A percentile compares a stretch with the other conserved stretches of the same genome.
These are phyloP conservation scores for Pythium aristosporum DNA, from an alignment of 352 stramenopile species.

Conservation along the genomic window DNA sequence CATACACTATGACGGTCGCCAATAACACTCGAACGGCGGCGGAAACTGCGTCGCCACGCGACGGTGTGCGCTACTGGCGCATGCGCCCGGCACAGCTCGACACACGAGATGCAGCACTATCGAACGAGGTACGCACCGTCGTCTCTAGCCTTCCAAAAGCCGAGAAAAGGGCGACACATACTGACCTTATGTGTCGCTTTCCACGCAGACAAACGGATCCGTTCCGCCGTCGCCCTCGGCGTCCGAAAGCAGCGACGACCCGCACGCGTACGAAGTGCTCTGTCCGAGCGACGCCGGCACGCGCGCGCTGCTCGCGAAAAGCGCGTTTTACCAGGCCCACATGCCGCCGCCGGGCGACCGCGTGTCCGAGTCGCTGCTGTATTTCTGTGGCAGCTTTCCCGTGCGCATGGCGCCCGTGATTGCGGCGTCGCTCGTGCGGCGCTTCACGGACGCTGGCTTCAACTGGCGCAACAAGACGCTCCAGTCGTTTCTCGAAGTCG, in stretches of 20 bases:
- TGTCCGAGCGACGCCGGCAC: constrained; percentile 44
- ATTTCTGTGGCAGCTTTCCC: constrained; percentile 60
- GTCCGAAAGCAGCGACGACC: constrained; percentile 28
- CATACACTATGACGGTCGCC: background rate
- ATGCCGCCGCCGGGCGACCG: constrained; percentile 43
- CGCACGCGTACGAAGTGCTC: constrained; percentile 60
- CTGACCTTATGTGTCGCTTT: too few species aligned
- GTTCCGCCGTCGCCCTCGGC: constrained; percentile 4
- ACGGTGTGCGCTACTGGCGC: constrained; percentile 31
- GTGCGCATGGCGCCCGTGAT: constrained; percentile 55
- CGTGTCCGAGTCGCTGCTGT: constrained; percentile 53
- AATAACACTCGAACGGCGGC: background rate
- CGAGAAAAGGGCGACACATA: background rate
- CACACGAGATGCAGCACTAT: background rate
- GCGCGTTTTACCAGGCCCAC: constrained; percentile 51
- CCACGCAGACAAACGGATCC: too few species aligned
- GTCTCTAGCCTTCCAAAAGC: background rate
- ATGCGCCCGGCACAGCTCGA: constrained; percentile 20
- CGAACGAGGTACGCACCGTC: constrained; percentile 5
- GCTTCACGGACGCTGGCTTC: constrained; percentile 72
- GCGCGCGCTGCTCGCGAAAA: constrained; percentile 46
- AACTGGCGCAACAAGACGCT: constrained; percentile 84
- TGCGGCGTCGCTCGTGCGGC: constrained; percentile 44
- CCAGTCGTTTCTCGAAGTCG: constrained; percentile 79
- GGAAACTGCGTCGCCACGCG: constrained; percentile 7